Conservation (phyloP, 2,329 filamentous ascomycete species). For the Arthrobotrys sinensis region DNA sequence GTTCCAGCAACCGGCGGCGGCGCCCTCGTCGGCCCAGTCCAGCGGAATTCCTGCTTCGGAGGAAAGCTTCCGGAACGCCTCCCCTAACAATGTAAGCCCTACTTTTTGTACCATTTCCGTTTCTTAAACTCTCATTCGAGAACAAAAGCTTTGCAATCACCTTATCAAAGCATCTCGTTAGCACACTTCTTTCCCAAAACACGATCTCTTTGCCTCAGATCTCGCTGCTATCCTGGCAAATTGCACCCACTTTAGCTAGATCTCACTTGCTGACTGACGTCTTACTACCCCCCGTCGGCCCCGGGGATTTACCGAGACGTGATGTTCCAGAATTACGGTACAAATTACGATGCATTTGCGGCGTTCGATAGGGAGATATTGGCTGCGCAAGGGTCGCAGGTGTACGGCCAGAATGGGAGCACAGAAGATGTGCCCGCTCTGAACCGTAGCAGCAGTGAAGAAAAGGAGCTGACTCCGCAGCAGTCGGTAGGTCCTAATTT, state of each 20-base stretch:
- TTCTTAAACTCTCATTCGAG: constrained; percentile 19
- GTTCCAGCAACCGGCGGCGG: constrained; percentile 47
- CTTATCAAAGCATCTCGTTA: constrained; percentile 39
- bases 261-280: constrained; percentile 36
- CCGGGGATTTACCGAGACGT: constrained; percentile 43
- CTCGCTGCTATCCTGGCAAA: constrained; percentile 11
- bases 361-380: constrained; percentile 59
- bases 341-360: constrained; percentile 57
- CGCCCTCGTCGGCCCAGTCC: constrained; percentile 33
- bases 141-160: constrained; percentile 14
- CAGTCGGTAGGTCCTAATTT: constrained; percentile 66
- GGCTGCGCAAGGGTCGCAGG: constrained; percentile 48
- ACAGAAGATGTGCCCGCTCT: constrained; percentile 31
- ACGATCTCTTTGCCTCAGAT: constrained; percentile 22
- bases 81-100: constrained; percentile 57
- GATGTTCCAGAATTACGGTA: constrained; percentile 59
- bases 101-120: neutral
- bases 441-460: constrained; percentile 70
- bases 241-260: constrained; percentile 10
- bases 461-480: constrained; percentile 73
- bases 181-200: neutral
- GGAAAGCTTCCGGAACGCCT: constrained; percentile 55
- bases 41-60: constrained; percentile 46
- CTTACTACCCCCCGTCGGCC: constrained; percentile 25
- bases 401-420: constrained; percentile 41